Base-by-base conservation (phyloP, 768 basidiomycete genomes). In the Candolleomyces efflorescens region DNA sequence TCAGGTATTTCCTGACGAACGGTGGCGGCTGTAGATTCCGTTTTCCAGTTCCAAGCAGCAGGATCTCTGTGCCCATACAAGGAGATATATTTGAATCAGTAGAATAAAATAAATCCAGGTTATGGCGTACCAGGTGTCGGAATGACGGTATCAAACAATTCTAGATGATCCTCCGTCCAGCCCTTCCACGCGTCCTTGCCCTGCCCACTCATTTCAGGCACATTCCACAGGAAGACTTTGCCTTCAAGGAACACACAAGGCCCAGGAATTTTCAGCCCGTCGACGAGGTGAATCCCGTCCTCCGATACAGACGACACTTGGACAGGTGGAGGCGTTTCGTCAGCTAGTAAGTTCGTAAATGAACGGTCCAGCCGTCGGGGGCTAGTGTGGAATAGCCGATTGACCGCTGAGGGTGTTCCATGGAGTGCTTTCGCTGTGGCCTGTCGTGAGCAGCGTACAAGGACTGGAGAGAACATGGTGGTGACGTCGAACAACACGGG, bases 161-260 rank as follows among this genome's bases (percentile, higher is more conserved):
- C 81, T 62, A 96, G 91, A 59, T 85, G 84, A 43, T 87, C 90
- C 54, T 77, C 75, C 6, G 66, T 75, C 94, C 94, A 98, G 2
- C 78, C 87, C 2, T 69, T 64, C 86, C 89, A 90, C 1, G 78
- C 66, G 4, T 69, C 77, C 1, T 74, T 66, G 6, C 68, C 76
- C 2, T 75, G 70, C 5, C 58, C 67, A 37, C 63, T 62, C 32
- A 62, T 53, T 20, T 58, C 41, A 18, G 89, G 87, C 2, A 90
- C 89, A 67, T 98, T 87, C 96, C 96, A 99, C 39, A 98, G 69
- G 54, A 95, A 88, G 0, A 93, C 89, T 46, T 89, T 84, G 2
- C 92, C 93, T 56, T 92, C 89, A 7, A 95, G 69, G 60, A 99
- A 90, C 26, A 99, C 81, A 63, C 86, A 89, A 0, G 94, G 82